A percentile compares a stretch with the other conserved stretches of the same genome.
These are phyloP conservation scores for Linum trigynum DNA, from an alignment of 345 rosid genomes.

Conservation along the genomic window DNA sequence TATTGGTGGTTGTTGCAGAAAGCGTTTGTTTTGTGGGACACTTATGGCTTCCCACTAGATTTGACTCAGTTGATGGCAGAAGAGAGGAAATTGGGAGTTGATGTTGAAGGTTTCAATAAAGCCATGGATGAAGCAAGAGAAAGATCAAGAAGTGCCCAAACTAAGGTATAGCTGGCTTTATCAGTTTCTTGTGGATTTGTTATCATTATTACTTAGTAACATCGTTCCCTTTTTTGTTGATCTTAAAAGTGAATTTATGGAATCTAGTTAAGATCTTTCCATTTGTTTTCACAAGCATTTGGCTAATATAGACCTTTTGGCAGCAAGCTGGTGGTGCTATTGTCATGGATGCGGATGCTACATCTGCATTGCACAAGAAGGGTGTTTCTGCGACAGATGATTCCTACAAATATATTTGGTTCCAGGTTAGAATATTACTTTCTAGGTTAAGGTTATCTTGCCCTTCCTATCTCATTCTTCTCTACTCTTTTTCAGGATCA, in stretches of 20 bases:
- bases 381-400: conserved; percentile 67
- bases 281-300: conserved; percentile 1
- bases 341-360: conserved; percentile 90
- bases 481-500: conserved; percentile 42
- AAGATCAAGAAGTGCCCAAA: conserved; percentile 86
- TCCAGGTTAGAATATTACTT: conserved; percentile 32
- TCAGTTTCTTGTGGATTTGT: background rate
- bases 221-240: too few species aligned
- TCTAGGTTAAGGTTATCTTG: conserved; percentile 13
- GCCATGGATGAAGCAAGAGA: conserved; percentile 92
- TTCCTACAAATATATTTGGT: conserved; percentile 71
- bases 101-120: conserved; percentile 64
- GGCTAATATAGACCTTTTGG: conserved; percentile 13
- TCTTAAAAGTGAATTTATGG: too few species aligned
- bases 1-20: conserved; percentile 42
- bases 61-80: conserved; percentile 97
- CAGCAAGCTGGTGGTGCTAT: conserved; percentile 90
- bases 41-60: conserved; percentile 93
- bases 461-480: background rate
- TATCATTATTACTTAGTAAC: background rate
- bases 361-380: conserved; percentile 62
- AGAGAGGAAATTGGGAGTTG: conserved; percentile 79
- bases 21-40: conserved; percentile 94
- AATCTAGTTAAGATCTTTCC: too few species aligned
- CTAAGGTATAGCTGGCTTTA: conserved; percentile 38